Evolutionary conservation across 1,139 yeast species (phyloP).

Genomic region (Scheffersomyces quercinus): DNA sequence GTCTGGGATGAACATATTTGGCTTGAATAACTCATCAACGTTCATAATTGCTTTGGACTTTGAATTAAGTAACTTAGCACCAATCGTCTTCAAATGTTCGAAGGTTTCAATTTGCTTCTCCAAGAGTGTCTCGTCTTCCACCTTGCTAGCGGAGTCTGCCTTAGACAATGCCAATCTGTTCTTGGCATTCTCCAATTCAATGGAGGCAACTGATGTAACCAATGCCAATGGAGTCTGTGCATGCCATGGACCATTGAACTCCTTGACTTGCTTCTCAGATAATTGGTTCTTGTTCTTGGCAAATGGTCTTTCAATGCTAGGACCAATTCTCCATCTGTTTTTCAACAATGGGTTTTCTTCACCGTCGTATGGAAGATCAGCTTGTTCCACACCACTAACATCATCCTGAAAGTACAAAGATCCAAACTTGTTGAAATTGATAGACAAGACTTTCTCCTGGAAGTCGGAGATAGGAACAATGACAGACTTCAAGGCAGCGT

Average conservation of each 20-base stretch:
- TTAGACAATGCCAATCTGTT: conserved; percentile 56
- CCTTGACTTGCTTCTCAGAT: conserved; percentile 44
- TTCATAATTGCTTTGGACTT: conserved; percentile 56
- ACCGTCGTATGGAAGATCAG: conserved; percentile 61
- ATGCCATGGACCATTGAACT: conserved; percentile 75
- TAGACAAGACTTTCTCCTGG: conserved; percentile 50
- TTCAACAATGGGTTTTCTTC: conserved; percentile 55
- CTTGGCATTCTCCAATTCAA: conserved; percentile 66
- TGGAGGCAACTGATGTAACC: conserved; percentile 59
- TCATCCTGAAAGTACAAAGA: conserved; percentile 76
- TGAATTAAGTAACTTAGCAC: conserved; percentile 56
- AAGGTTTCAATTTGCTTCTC: conserved; percentile 57
- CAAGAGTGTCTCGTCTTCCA: conserved; percentile 43
- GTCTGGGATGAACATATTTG: conserved; percentile 79
- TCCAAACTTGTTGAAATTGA: conserved; percentile 72
- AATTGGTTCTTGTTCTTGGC: conserved; percentile 64
- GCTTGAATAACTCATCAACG: conserved; percentile 61
- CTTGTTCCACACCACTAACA: conserved; percentile 42
- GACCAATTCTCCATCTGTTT: conserved; percentile 87
- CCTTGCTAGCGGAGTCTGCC: conserved; percentile 49
- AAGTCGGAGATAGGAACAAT: conserved; percentile 64
- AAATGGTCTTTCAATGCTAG: conserved; percentile 77
- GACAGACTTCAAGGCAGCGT: conserved; percentile 52
- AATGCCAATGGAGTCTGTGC: conserved; percentile 58
- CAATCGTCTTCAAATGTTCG: conserved; percentile 55